Evolutionary conservation across 306 rosid species (phyloP).

Genomic region (Inga laurina): DNA sequence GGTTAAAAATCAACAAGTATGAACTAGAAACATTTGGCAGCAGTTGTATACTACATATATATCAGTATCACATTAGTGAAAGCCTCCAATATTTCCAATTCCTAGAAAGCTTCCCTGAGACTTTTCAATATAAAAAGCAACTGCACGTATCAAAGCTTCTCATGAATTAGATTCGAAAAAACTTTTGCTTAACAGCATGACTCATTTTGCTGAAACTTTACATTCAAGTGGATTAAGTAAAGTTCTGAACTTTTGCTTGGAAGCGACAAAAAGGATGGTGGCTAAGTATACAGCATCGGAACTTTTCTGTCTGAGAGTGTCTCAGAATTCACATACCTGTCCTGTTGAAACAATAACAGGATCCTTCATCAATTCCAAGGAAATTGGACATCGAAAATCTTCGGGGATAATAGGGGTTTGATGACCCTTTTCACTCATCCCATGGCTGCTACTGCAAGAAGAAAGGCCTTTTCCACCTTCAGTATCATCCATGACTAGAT

Average conservation of each 20-base stretch:
- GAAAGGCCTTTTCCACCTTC: constrained; percentile 45
- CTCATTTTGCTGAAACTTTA: constrained; percentile 21
- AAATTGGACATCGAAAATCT: constrained; percentile 97
- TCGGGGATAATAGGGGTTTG: constrained; percentile 67
- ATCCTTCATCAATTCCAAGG: constrained; percentile 93
- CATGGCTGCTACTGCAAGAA: constrained; percentile 52
- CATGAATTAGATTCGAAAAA: constrained; percentile 24
- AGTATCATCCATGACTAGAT: constrained; percentile 54
- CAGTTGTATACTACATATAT: not conserved
- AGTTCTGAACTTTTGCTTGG: constrained; percentile 3
- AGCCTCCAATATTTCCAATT: constrained; percentile 15
- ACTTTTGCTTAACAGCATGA: constrained; percentile 3
- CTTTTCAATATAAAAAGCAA: constrained; percentile 17
- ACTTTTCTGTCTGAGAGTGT: constrained; percentile 28
- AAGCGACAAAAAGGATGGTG: constrained; percentile 13
- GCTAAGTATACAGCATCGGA: constrained; percentile 3
- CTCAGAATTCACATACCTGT: constrained; percentile 64
- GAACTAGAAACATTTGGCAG: constrained; percentile 25
- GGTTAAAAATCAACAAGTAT: not conserved
- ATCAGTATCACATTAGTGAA: constrained; percentile 3
- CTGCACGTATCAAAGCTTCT: not conserved
- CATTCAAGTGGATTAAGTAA: constrained; percentile 16
- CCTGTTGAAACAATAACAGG: constrained; percentile 99
- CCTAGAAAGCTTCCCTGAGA: constrained; percentile 10
- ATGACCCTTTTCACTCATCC: constrained; percentile 51